Evolutionary conservation across 352 stramenopile species (phyloP), one percentile per base, ranked within the genome.

Genomic region (Globisporangium apiculatum): DNA sequence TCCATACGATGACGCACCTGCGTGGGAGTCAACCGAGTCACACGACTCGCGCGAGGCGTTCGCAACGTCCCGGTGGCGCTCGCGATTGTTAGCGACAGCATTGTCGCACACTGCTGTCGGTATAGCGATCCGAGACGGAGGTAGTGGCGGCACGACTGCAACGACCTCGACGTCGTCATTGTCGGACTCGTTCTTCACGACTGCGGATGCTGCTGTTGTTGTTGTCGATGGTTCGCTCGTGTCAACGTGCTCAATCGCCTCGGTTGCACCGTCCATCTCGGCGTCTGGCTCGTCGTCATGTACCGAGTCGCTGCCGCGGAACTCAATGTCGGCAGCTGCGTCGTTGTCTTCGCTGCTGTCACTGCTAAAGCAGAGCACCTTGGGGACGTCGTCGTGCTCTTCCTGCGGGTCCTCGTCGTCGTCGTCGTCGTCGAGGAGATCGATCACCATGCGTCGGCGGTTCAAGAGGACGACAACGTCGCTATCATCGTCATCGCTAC

Each of bases 271-370:
- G 48, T 66, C 48, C 42, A 60, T 51, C 42, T 57, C 48, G 18
- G 60, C 52, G 15, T 51, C 57, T 8, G 6, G 15, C 14, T 56
- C 36, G 41, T 54, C 58, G 5, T 24, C 52, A 48, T 31, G 24
- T 31, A 31, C 24, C 24, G 24, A 31, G 24, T 31, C 24, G 24
- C 24, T 31, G 24, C 24, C 24, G 24, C 24, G 24, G 24, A 64
- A 53, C 15, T 73, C 52, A 24, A 62, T 63, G 9, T 66, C 40
- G 47, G 70, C 55, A 9, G 61, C 51, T 7, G 76, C 67, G 11
- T 66, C 57, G 1, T 78, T 68, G n/a, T 79, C 68, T 8, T 66
- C 57, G 2, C 76, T 68, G 18, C 60, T 82, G 46, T 81, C 71
- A 53, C 71, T 78, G 24, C 53, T 71, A 24, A 80, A 82, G 2